A percentile compares a stretch with the other conserved stretches of the same genome.
Evolutionary conservation across 495 filamentous ascomycete species (phyloP).

Genomic region (Haplographium delicatum): DNA sequence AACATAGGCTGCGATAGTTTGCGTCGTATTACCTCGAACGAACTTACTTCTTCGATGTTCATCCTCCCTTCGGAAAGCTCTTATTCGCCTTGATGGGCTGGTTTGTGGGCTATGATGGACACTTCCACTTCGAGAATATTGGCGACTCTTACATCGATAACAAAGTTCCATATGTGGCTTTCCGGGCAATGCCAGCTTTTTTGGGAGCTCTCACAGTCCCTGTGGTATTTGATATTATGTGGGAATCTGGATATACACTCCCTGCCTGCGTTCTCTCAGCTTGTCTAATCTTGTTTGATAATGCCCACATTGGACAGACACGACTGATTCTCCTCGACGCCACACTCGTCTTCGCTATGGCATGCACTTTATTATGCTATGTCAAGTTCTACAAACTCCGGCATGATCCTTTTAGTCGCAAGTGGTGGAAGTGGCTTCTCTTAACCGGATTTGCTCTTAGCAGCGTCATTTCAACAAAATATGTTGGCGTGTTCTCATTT

Average conservation of each 20-base stretch:
- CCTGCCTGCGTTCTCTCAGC: constrained; percentile 86
- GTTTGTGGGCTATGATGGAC: constrained; percentile 91
- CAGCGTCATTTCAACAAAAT: constrained; percentile 98
- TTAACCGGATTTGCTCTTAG: constrained; percentile 90
- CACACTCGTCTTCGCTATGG: constrained; percentile 91
- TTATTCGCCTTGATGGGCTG: constrained; percentile 92
- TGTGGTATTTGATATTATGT: constrained; percentile 96
- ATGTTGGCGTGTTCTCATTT: constrained; percentile 95
- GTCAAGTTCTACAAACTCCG: constrained; percentile 97
- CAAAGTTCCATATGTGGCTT: constrained; percentile 94
- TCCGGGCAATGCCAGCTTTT: constrained; percentile 87
- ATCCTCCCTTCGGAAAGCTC: constrained; percentile 92
- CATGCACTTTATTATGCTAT: constrained; percentile 86
- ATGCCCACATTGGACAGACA: constrained; percentile 96
- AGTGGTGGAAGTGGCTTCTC: constrained; percentile 99
- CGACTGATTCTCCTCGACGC: constrained; percentile 93
- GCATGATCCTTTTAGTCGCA: constrained; percentile 81
- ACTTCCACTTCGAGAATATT: constrained; percentile 98
- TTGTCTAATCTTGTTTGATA: constrained; percentile 88
- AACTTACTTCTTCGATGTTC: constrained; percentile 99
- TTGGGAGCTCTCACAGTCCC: constrained; percentile 90
- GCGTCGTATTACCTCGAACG: constrained; percentile 95
- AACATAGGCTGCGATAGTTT: constrained; percentile 50
- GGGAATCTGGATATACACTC: constrained; percentile 96
- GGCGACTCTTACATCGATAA: constrained; percentile 97